These are phyloP conservation scores for Hevea brasiliensis DNA, from an alignment of 345 rosid species.

Conservation along the genomic window DNA sequence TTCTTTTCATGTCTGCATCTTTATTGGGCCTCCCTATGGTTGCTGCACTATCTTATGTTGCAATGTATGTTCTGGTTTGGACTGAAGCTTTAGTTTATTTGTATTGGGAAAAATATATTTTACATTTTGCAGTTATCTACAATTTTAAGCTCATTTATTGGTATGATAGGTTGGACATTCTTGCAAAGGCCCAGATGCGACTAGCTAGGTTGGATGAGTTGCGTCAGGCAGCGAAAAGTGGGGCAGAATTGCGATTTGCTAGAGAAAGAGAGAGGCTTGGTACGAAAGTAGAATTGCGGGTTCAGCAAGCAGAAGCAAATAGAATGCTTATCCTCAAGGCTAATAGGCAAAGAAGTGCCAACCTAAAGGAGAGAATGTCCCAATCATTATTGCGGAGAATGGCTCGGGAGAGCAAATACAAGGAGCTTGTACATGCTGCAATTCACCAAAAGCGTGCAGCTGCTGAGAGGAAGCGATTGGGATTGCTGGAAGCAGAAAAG, in stretches of 20 bases:
- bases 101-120: not conserved
- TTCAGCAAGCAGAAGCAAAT: slow-evolving; percentile 88
- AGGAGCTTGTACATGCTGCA: slow-evolving; percentile 74
- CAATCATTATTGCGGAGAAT: slow-evolving; percentile 76
- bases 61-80: too few relatives aligned
- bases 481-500: slow-evolving; percentile 85
- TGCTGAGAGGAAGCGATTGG: slow-evolving; percentile 90
- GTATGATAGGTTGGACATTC: slow-evolving; percentile 60
- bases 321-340: slow-evolving; percentile 86
- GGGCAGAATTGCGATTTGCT: slow-evolving; percentile 68
- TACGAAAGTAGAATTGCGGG: slow-evolving; percentile 69
- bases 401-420: slow-evolving; percentile 86
- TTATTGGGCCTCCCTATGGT: too few relatives aligned
- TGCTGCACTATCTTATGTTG: not conserved
- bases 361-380: slow-evolving; percentile 72
- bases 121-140: not conserved
- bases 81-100: not conserved
- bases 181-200: slow-evolving; percentile 81
- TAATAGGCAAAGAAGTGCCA: slow-evolving; percentile 66
- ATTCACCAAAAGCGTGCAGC: slow-evolving; percentile 86
- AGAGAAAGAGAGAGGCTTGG: slow-evolving; percentile 84
- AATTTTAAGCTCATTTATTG: slow-evolving; percentile 5
- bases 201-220: slow-evolving; percentile 81
- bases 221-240: slow-evolving; percentile 88
- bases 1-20: too few relatives aligned